Evolutionary conservation across 1,284 basidiomycete species (phyloP).

Genomic region (Puccinia polysora): DNA sequence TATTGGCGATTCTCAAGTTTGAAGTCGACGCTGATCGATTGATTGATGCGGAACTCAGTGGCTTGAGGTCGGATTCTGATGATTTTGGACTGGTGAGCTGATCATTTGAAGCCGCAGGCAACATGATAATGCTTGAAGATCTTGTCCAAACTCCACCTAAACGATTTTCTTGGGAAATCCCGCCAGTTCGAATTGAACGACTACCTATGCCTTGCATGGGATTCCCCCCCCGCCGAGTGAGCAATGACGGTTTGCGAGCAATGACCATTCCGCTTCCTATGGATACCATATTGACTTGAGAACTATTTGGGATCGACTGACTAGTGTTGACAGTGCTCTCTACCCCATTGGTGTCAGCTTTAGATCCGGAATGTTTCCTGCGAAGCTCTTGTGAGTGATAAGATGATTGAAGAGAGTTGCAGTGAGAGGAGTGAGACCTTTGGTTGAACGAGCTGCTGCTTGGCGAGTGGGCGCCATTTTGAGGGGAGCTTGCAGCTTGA

Average conservation of each 20-base stretch:
- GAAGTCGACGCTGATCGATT: constrained; percentile 33
- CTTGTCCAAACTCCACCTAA: constrained; percentile 18
- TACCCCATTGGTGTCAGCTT: not conserved
- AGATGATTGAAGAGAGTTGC: constrained; percentile 10
- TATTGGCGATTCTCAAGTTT: constrained; percentile 18
- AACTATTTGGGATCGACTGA: not conserved
- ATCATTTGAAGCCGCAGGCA: not conserved
- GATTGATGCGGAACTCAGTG: not conserved
- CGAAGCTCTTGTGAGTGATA: constrained; percentile 21
- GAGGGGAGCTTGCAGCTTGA: constrained; percentile 12
- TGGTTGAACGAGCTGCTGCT: not conserved
- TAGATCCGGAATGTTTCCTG: constrained; percentile 23
- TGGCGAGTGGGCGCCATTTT: constrained; percentile 2
- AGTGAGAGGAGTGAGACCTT: not conserved
- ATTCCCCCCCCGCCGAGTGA: constrained; percentile 17
- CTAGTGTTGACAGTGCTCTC: not conserved
- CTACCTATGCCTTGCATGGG: not conserved
- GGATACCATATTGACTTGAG: not conserved
- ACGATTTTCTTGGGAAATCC: constrained; percentile 2
- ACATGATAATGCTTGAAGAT: not conserved
- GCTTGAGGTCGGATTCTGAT: not conserved
- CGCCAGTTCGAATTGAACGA: constrained; percentile 6
- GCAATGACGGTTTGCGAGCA: constrained; percentile 26
- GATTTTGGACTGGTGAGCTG: not conserved
- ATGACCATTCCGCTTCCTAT: not conserved